Evolutionary conservation across 441 rosid species (phyloP).

Genomic region (Capsella rubella): DNA sequence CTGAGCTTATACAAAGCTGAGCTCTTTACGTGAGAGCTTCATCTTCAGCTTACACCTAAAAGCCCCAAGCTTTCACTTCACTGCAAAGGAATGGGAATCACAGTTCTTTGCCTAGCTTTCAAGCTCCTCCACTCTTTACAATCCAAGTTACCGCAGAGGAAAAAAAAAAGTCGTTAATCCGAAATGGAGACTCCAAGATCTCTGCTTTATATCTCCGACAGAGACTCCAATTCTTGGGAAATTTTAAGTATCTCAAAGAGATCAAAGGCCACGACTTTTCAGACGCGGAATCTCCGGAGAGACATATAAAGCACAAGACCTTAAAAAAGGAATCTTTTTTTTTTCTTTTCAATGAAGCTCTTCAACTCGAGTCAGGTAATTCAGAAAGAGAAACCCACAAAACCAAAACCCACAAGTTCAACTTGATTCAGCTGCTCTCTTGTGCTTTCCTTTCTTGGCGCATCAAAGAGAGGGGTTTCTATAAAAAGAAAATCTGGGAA

Average conservation of each 20-base stretch:
- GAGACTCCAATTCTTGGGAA: constrained; percentile 30
- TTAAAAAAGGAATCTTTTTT: constrained; percentile 41
- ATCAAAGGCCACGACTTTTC: constrained; percentile 27
- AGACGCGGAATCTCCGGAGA: constrained; percentile 43
- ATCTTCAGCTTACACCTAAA: constrained; percentile 42
- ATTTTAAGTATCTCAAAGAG: constrained; percentile 18
- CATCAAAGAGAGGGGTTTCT: constrained; percentile 23
- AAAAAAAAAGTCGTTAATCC: constrained; percentile 10
- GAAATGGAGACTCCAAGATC: constrained; percentile 43
- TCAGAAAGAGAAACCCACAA: constrained; percentile 29
- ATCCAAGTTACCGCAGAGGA: constrained; percentile 13
- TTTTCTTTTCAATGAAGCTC: not conserved
- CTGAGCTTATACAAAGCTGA: constrained; percentile 45
- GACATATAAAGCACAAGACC: constrained; percentile 19
- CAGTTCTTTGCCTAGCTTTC: not conserved
- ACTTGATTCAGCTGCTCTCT: constrained; percentile 30
- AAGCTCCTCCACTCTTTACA: constrained; percentile 33
- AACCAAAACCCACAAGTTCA: constrained; percentile 18
- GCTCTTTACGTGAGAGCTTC: constrained; percentile 43
- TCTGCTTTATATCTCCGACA: constrained; percentile 37
- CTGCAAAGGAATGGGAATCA: constrained; percentile 10
- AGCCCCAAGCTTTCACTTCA: constrained; percentile 21
- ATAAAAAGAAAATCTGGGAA: constrained; percentile 19
- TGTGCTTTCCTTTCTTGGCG: constrained; percentile 24
- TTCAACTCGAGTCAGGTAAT: constrained; percentile 8